Base-by-base conservation (phyloP, 345 rosid species). In the Rhodamnia argentea region DNA sequence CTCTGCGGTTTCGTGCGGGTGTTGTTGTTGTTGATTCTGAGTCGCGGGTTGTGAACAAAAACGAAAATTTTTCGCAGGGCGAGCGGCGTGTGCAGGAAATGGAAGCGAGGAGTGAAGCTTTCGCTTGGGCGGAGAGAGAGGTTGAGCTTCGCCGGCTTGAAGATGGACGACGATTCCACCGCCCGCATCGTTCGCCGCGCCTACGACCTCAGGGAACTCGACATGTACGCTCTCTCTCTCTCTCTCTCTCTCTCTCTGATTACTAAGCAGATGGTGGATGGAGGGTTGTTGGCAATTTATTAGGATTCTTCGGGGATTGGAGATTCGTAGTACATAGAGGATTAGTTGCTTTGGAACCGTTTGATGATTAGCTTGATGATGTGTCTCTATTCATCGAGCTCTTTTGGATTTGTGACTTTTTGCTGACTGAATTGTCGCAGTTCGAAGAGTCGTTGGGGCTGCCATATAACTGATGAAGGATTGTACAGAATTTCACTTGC, bases 401-500 rank as follows among this genome's bases (percentile, higher is more conserved):
- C 57, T 54, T 54, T 50, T 84, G 64, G 40, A 40, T 44, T 40
- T 4, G 0, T 85, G 55, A 15, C 26, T 20, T 57, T 27, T 32
- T 8, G 52, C 32, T 32, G 84, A 27, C 10, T 52, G 26, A 44
- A 44, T 85, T 87, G 26, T 26, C 18, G 24, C 92, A 97, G 98
- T 88, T 94, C 98, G 20, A 91, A 96, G 88, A 95, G 96, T 83
- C 89, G 98, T 20, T 97, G 99, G 99, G 99, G 94, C 88, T 96
- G 98, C 88, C 98, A 97, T 88, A 89, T 94, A 87, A 96, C 96
- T 6, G 98, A 97, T 75, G 89, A 92, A 85, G 99, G 99, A 84
- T 92, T 96, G 27, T 88, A 88, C 90, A 90, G 90, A 82, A 92
- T 95, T 86, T 94, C 98, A 29, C 57, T 89, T 42, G 93, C 97